Conservation (phyloP, 2,329 filamentous ascomycete species). For the Stemphylium lycopersici region DNA sequence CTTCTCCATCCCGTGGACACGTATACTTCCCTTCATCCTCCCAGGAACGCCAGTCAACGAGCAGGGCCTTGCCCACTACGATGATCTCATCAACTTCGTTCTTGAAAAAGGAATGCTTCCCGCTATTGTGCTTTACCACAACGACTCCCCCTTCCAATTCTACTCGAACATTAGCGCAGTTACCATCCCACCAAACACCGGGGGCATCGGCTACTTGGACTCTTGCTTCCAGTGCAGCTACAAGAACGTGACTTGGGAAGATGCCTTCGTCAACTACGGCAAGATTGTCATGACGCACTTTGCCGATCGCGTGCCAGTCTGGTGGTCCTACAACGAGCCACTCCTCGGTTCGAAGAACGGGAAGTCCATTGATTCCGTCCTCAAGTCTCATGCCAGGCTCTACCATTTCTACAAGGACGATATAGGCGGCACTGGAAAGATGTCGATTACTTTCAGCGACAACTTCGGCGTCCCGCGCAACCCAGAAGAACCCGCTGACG, state of each 20-base stretch:
- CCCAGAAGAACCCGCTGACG: slow-evolving; percentile 49
- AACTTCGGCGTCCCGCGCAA: slow-evolving; percentile 48
- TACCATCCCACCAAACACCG: slow-evolving; percentile 25
- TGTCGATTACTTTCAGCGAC: slow-evolving; percentile 58
- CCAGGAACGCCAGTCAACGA: slow-evolving; percentile 60
- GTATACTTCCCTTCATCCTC: slow-evolving; percentile 60
- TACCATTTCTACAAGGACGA: slow-evolving; percentile 62
- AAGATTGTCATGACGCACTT: slow-evolving; percentile 60
- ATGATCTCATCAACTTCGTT: slow-evolving; percentile 60
- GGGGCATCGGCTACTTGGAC: slow-evolving; percentile 38
- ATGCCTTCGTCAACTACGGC: slow-evolving; percentile 61
- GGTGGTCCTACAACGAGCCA: slow-evolving; percentile 63
- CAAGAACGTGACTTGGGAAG: slow-evolving; percentile 55
- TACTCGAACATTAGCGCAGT: slow-evolving; percentile 43
- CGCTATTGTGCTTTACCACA: slow-evolving; percentile 57
- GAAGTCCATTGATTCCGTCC: slow-evolving; percentile 43
- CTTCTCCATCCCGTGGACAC: slow-evolving; percentile 60
- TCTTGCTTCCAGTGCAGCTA: slow-evolving; percentile 47
- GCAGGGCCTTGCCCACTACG: slow-evolving; percentile 60
- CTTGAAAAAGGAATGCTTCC: slow-evolving; percentile 59
- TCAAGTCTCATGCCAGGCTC: slow-evolving; percentile 57
- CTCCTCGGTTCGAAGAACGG: slow-evolving; percentile 52
- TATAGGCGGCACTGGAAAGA: slow-evolving; percentile 57
- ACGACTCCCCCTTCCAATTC: slow-evolving; percentile 57
- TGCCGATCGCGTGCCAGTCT: slow-evolving; percentile 58